phyloP scores from a whole-genome alignment of 2,329 filamentous ascomycete genomes.

The Knufia petricola region DNA sequence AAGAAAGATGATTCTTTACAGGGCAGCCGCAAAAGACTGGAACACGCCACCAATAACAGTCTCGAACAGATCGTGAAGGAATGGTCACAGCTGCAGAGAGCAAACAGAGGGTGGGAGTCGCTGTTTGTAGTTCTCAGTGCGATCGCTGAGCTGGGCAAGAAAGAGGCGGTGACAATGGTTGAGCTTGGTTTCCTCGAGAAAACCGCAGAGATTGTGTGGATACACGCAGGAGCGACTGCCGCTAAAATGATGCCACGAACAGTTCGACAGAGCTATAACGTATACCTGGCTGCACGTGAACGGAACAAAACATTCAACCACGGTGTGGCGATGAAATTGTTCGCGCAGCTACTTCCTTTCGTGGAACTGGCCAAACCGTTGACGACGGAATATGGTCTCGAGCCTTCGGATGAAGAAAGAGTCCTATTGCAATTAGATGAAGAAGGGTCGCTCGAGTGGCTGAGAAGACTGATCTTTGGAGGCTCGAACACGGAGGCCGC shows the following conservation, averaged over 20 bases:
- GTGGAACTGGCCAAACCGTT: constrained; percentile 24
- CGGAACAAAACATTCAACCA: constrained; percentile 39
- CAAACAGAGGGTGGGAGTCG: constrained; percentile 63
- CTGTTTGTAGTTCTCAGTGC: constrained; percentile 61
- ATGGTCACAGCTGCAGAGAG: constrained; percentile 54
- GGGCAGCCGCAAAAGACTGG: constrained; percentile 13
- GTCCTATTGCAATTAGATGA: constrained; percentile 10
- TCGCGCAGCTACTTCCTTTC: constrained; percentile 28
- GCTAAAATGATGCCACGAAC: constrained; percentile 11
- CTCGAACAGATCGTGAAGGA: constrained; percentile 45
- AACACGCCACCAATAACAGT: constrained; percentile 15
- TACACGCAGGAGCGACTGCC: constrained; percentile 25
- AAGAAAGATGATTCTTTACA: constrained; percentile 1
- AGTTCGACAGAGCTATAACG: constrained; percentile 33
- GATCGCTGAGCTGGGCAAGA: constrained; percentile 54
- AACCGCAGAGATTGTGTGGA: constrained; percentile 50
- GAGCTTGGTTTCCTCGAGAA: constrained; percentile 51
- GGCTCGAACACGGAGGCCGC: constrained; percentile 47
- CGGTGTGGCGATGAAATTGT: constrained; percentile 33
- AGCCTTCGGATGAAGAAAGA: constrained; percentile 33
- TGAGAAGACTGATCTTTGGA: constrained; percentile 57
- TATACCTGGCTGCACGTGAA: constrained; percentile 34
- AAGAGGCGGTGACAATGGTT: constrained; percentile 51
- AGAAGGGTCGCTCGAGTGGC: constrained; percentile 16
- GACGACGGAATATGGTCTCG: constrained; percentile 30